Evolutionary conservation across 495 filamentous ascomycete genomes (phyloP).

Genomic region (Glonium stellatum): DNA sequence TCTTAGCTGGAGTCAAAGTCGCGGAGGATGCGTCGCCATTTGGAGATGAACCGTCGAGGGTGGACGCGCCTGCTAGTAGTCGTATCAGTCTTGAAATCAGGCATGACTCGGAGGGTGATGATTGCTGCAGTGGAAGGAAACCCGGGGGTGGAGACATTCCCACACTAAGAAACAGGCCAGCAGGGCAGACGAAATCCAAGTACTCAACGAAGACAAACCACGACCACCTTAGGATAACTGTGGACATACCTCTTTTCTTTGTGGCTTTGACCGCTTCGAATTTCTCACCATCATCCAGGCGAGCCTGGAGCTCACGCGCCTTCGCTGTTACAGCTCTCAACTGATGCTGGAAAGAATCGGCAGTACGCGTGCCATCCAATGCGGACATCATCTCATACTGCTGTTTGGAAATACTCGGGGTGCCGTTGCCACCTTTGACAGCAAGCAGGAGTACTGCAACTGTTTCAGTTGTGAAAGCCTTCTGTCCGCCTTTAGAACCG

Average conservation of each 20-base stretch:
- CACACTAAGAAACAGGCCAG: too few relatives aligned
- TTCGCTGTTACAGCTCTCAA: conserved; percentile 11
- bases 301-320: conserved; percentile 20
- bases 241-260: conserved; percentile 19
- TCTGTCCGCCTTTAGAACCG: neutral
- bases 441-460: conserved; percentile 17
- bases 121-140: too few relatives aligned
- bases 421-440: neutral
- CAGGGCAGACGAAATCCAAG: too few relatives aligned
- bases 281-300: conserved; percentile 11
- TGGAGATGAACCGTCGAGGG: neutral
- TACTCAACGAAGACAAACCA: neutral
- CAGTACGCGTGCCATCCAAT: conserved; percentile 19
- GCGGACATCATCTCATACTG: conserved; percentile 23
- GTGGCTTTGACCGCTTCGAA: conserved; percentile 11
- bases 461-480: conserved; percentile 10
- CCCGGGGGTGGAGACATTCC: too few relatives aligned
- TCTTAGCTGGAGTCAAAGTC: neutral
- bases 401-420: neutral
- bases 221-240: neutral
- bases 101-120: too few relatives aligned
- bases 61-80: too few relatives aligned
- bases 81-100: too few relatives aligned
- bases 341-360: conserved; percentile 17
- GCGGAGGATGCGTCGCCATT: neutral